Evolutionary conservation across 2,329 filamentous ascomycete genomes (phyloP), one percentile per base, ranked within the genome.

Genomic region (Penicillium polonicum): DNA sequence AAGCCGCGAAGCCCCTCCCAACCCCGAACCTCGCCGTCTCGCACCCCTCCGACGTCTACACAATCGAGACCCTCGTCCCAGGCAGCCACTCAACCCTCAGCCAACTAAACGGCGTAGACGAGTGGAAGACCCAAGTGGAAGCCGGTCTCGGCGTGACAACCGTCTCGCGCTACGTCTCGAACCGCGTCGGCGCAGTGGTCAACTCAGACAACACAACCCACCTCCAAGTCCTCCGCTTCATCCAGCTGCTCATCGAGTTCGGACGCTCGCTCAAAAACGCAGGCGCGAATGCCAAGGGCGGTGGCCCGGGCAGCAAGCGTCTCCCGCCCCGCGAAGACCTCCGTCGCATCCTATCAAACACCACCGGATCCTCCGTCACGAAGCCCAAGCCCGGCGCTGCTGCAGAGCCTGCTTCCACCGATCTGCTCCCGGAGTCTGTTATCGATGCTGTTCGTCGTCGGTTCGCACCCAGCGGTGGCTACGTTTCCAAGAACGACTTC

Each of bases 1-100:
- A 79, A 68, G 76, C 75, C 48, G 72, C 73, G 56, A 81, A 81
- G 61, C 79, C 79, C 13, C 61, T 79, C 27, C 79, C 79, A 2
- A 68, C 66, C 4, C 70, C 78, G 10, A 74, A 81, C 65, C 65
- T 80, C 31, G 65, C 69, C 23, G 77, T 78, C 15, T 70, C 71
- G 27, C 75, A 78, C 51, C 78, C 79, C 10, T 68, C 71, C 3
- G 74, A 80, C 31, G 78, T 80, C n/a, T 81, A 81, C 64, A 63
- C 75, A 5, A 60, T 80, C 55, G 73, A 76, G 13, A 62, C 63
- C 8, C 71, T 81, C 44, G 72, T 81, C 9, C 76, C 77, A 4
- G 72, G 70, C 48, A 75, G 77, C 43, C 57, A 69, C 21, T 69
- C 73, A 10, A 78, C 76, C 10, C 72, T 81, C 31, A 71, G 70